phyloP scores from a whole-genome alignment of 1,139 yeast species.

The Pichia sp. region DNA sequence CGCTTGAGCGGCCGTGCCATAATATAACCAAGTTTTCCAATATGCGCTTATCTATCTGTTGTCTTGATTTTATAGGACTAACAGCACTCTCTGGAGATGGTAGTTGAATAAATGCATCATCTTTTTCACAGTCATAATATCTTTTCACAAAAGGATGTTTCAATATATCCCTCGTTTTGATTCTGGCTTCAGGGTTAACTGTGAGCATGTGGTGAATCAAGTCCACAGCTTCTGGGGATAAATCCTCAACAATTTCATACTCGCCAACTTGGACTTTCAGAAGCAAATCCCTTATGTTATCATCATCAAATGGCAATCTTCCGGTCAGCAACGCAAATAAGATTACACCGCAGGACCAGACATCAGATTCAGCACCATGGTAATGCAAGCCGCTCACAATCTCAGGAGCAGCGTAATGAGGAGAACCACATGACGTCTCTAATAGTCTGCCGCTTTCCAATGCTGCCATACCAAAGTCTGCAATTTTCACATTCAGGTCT shows the following conservation, averaged over 20 bases:
- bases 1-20: constrained; percentile 81
- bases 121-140: constrained; percentile 47
- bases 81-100: constrained; percentile 31
- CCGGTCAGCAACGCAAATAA: constrained; percentile 91
- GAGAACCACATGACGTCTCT: constrained; percentile 97
- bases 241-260: constrained; percentile 74
- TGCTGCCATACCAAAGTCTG: constrained; percentile 99
- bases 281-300: constrained; percentile 78
- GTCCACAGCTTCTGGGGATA: constrained; percentile 82
- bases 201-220: constrained; percentile 76
- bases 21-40: constrained; percentile 79
- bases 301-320: constrained; percentile 95
- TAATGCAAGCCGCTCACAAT: constrained; percentile 91
- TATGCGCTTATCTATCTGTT: constrained; percentile 75
- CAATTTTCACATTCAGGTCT: constrained; percentile 85
- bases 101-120: constrained; percentile 24
- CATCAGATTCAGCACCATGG: constrained; percentile 96
- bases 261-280: constrained; percentile 89
- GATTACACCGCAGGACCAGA: constrained; percentile 98
- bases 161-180: constrained; percentile 67
- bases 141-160: constrained; percentile 75
- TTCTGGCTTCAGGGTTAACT: constrained; percentile 75
- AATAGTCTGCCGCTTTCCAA: constrained; percentile 77
- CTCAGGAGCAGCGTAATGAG: constrained; percentile 98
- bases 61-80: constrained; percentile 43